Evolutionary conservation across 192 early-diverging fungal genomes (phyloP).

Genomic region (Entrophospora sp.): DNA sequence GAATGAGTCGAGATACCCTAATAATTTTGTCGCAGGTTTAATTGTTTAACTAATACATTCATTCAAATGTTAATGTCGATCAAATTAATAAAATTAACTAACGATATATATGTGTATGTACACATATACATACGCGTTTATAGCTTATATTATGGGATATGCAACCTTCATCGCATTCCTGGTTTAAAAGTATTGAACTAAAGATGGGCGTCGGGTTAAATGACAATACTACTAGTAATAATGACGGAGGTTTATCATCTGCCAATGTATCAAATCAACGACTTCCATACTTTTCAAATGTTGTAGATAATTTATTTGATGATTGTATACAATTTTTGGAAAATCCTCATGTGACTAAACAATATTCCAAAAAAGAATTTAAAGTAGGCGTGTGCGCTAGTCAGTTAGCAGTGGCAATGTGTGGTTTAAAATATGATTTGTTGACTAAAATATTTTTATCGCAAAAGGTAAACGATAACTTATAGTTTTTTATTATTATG

Average conservation of each 20-base stretch:
- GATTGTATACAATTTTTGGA: conserved; percentile 26
- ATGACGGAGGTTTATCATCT: not conserved
- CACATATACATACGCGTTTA: no score
- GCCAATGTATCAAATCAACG: conserved; percentile 15
- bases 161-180: conserved; percentile 12
- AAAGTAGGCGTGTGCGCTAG: conserved; percentile 25
- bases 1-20: conserved; percentile 30
- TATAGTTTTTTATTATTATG: not conserved
- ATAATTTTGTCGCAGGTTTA: conserved; percentile 34
- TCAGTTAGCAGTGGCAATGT: conserved; percentile 31
- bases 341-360: conserved; percentile 15
- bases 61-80: not conserved
- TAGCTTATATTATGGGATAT: conserved; percentile 35
- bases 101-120: no score
- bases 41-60: not conserved
- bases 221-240: not conserved
- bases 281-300: conserved; percentile 28
- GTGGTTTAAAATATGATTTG: conserved; percentile 17
- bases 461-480: conserved; percentile 25
- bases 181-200: conserved; percentile 32
- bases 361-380: conserved; percentile 36
- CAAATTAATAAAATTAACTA: not conserved
- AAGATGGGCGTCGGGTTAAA: not conserved
- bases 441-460: conserved; percentile 22
- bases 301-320: conserved; percentile 24